Percentiles rank a stretch among this genome's conserved stretches.
These are phyloP conservation scores for Alternaria brassicicola DNA, from an alignment of 2,329 filamentous ascomycete species.

Conservation along the genomic window DNA sequence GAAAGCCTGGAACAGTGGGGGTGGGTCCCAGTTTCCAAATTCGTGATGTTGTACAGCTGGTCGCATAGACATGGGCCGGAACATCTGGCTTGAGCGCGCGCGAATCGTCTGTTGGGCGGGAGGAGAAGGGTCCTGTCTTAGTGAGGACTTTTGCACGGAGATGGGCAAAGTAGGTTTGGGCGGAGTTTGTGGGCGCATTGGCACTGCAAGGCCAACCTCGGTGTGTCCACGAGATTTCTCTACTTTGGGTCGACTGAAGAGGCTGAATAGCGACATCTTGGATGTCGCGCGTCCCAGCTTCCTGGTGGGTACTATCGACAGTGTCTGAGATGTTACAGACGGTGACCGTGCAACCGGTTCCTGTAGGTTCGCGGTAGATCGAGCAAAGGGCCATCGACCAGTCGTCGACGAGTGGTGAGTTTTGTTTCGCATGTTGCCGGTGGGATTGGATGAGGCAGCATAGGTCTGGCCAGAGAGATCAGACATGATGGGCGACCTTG, in stretches of 20 bases:
- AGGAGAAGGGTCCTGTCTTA: constrained; percentile 40
- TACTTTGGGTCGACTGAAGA: constrained; percentile 58
- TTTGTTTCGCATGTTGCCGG: constrained; percentile 31
- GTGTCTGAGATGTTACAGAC: constrained; percentile 11
- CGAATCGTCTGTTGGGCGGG: constrained; percentile 38
- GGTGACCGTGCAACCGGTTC: constrained; percentile 22
- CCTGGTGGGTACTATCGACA: constrained; percentile 21
- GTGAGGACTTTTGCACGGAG: constrained; percentile 36
- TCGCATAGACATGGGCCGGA: constrained; percentile 40
- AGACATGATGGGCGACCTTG: constrained; percentile 17
- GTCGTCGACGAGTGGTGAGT: constrained; percentile 28
- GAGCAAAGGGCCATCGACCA: constrained; percentile 48
- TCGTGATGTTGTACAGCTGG: constrained; percentile 27
- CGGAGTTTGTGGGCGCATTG: constrained; percentile 41
- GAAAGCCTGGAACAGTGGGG: constrained; percentile 85
- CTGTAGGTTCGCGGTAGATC: constrained; percentile 40
- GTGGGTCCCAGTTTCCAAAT: constrained; percentile 56
- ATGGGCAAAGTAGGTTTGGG: constrained; percentile 25
- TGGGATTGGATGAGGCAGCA: constrained; percentile 21
- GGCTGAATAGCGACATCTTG: constrained; percentile 57
- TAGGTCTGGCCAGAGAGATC: constrained; percentile 20
- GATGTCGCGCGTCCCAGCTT: constrained; percentile 45
- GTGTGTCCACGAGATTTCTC: constrained; percentile 55
- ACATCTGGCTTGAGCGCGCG: constrained; percentile 41
- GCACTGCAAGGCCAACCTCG: constrained; percentile 50